A percentile compares a stretch with the other conserved stretches of the same genome.
Evolutionary conservation across 768 basidiomycete species (phyloP).

Genomic region (Boletales sp.): DNA sequence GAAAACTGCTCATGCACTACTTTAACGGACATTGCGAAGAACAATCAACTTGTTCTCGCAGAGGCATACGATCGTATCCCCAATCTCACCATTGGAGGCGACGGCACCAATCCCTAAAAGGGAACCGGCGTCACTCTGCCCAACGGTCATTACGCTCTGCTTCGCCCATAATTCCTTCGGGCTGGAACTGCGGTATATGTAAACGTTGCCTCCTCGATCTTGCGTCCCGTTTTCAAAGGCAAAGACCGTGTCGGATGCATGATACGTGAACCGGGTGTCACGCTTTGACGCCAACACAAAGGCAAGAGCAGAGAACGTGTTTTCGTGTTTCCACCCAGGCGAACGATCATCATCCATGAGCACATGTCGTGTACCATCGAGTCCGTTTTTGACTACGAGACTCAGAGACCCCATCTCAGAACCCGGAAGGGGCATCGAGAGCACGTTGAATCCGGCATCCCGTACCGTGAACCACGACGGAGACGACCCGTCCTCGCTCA

Average conservation of each 20-base stretch:
- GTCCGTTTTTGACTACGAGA: constrained; percentile 63
- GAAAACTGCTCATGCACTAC: constrained; percentile 11
- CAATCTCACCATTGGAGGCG: constrained; percentile 26
- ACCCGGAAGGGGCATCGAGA: constrained; percentile 75
- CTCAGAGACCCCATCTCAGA: constrained; percentile 27
- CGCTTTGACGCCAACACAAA: constrained; percentile 94
- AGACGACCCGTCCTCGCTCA: constrained; percentile 46
- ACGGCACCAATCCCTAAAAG: constrained; percentile 72
- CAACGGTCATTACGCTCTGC: constrained; percentile 78
- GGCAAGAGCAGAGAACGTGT: constrained; percentile 86
- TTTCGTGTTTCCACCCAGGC: constrained; percentile 64
- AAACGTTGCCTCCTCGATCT: constrained; percentile 76
- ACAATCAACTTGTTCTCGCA: constrained; percentile 75
- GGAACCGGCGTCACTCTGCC: constrained; percentile 65
- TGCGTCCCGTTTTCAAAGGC: constrained; percentile 80
- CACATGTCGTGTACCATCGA: constrained; percentile 68
- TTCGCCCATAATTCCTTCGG: constrained; percentile 60
- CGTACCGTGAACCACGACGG: constrained; percentile 41
- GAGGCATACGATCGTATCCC: constrained; percentile 56
- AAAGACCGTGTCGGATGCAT: constrained; percentile 55
- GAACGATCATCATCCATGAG: constrained; percentile 30
- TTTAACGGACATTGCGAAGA: constrained; percentile 38
- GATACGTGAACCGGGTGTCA: constrained; percentile 84
- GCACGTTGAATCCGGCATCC: constrained; percentile 43
- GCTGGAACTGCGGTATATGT: constrained; percentile 68